Conservation (phyloP, 2,329 filamentous ascomycete genomes). For the Didymella pomorum region DNA sequence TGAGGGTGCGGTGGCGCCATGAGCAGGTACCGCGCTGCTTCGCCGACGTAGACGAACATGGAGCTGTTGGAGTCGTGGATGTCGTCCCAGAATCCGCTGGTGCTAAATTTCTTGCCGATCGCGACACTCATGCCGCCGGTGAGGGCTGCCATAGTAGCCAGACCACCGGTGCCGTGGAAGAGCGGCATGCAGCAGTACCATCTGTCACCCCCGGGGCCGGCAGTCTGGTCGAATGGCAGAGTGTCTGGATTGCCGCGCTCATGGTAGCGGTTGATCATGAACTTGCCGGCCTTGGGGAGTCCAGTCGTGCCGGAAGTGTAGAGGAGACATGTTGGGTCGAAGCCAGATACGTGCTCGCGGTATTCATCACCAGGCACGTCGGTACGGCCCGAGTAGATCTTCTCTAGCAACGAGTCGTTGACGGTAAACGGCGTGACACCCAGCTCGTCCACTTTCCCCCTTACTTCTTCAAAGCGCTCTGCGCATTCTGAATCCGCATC, state of each 20-base stretch:
- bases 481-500: constrained; percentile 57
- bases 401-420: constrained; percentile 27
- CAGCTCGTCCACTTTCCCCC: constrained; percentile 30
- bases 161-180: constrained; percentile 76
- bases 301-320: constrained; percentile 81
- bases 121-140: constrained; percentile 59
- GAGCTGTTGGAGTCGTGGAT: constrained; percentile 69
- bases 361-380: constrained; percentile 62
- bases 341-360: constrained; percentile 59
- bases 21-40: constrained; percentile 76
- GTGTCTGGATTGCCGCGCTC: constrained; percentile 48
- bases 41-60: constrained; percentile 78
- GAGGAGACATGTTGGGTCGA: constrained; percentile 68
- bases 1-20: constrained; percentile 68
- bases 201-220: constrained; percentile 58
- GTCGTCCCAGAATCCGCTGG: constrained; percentile 74
- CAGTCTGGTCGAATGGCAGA: constrained; percentile 43
- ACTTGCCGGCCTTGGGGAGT: constrained; percentile 65
- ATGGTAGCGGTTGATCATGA: constrained; percentile 39
- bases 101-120: constrained; percentile 71
- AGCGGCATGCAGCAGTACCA: constrained; percentile 81
- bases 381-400: constrained; percentile 28
- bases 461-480: constrained; percentile 31
- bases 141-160: constrained; percentile 62
- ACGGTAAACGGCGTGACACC: constrained; percentile 31